Conservation (phyloP, 2,329 filamentous ascomycete species). For the Hymenoscyphus scutula region DNA sequence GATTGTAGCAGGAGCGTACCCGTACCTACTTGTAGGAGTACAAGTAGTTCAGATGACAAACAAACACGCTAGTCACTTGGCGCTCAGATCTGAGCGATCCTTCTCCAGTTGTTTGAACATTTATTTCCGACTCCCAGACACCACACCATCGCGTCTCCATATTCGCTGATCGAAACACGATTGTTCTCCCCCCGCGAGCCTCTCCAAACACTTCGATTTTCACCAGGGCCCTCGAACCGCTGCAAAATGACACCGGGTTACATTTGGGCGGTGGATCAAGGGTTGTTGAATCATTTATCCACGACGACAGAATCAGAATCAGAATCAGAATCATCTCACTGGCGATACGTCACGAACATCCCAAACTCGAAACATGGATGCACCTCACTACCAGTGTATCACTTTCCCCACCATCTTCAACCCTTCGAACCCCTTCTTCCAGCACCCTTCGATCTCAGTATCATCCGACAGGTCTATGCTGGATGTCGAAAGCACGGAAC, state of each 20-base stretch:
- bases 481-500: neutral
- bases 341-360: neutral
- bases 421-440: neutral
- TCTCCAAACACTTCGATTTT: neutral
- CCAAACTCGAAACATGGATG: conserved; percentile 3
- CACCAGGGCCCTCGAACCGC: too few relatives aligned
- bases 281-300: too few relatives aligned
- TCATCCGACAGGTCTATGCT: neutral
- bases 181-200: neutral
- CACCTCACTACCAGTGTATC: conserved; percentile 1
- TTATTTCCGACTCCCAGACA: neutral
- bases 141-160: neutral
- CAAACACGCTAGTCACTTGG: neutral
- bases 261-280: too few relatives aligned
- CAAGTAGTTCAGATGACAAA: neutral
- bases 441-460: neutral
- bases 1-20: neutral
- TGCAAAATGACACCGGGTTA: too few relatives aligned
- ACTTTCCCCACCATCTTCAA: neutral
- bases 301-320: too few relatives aligned
- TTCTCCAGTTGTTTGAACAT: neutral
- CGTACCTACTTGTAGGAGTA: too few relatives aligned
- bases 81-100: neutral
- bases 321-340: neutral
- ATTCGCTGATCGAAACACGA: neutral